Evolutionary conservation across 495 filamentous ascomycete genomes (phyloP), one percentile per base, ranked within the genome.

Genomic region (Aspergillus wentii): DNA sequence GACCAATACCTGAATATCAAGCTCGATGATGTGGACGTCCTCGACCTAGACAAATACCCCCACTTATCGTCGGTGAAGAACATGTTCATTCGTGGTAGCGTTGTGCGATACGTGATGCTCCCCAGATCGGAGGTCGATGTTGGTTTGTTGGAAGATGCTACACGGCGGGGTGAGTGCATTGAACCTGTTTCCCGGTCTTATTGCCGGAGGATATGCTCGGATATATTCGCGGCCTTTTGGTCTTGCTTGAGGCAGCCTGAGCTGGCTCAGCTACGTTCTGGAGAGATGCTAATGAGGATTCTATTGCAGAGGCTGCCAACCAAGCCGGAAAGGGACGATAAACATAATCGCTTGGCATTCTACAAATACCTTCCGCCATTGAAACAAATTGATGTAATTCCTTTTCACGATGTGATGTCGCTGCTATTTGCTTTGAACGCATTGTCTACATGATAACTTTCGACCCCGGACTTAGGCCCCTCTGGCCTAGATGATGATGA

Each of bases 1-100:
- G 92, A 98, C 62, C 94, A 97, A 62, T 98, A 89, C 65, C 80
- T 98, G 46, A 98, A 98, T 69, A 97, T 98, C 71, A 97, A 97
- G 69, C 78, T 97, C 25, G 91, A 98, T 56, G 85, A 96, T 57
- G 89, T 97, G 46, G 74, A 80, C 46, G 89, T 95, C 11, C 68
- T 94, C 20, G 92, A 98, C 34, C 86, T 97, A 60, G 62, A 85
- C 51, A 86, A 86, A 58, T 97, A 94, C 54, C 94, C 92, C 16
- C 92, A 97, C 60, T 62, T 98, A 56, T 82, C 78, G 21, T 92
- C 90, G n/a, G 88, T 95, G 40, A 95, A 94, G 70, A 97, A 95
- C 56, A 88, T 97, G 60, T 98, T 98, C 59, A 97, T 97, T 54
- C 78, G 92, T 51, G 92, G 92, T 5, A 95, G 88, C 38, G 92